A percentile compares a stretch with the other conserved stretches of the same genome.
These are phyloP conservation scores for Leccinum incarnatum DNA, from an alignment of 768 basidiomycete species.

Conservation along the genomic window DNA sequence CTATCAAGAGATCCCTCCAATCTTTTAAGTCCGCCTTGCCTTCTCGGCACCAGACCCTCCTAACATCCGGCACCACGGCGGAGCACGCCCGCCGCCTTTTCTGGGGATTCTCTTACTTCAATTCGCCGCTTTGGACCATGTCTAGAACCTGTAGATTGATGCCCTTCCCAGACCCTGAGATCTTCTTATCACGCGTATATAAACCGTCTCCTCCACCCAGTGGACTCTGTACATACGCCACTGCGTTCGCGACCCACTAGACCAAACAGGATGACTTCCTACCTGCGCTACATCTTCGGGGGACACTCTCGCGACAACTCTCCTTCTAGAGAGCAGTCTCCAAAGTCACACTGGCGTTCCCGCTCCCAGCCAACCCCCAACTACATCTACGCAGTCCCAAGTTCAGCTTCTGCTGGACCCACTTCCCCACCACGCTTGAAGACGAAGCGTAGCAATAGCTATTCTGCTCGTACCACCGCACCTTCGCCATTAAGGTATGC, in stretches of 20 bases:
- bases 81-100: constrained; percentile 24
- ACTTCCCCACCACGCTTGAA: constrained; percentile 36
- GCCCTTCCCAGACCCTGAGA: constrained; percentile 24
- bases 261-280: constrained; percentile 43
- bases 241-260: constrained; percentile 14
- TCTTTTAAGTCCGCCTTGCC: constrained; percentile 8
- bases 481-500: constrained; percentile 44
- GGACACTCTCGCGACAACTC: constrained; percentile 29
- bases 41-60: constrained; percentile 23
- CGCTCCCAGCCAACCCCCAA: constrained; percentile 38
- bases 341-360: constrained; percentile 45
- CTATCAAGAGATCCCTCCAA: constrained; percentile 15
- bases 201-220: constrained; percentile 17
- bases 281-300: constrained; percentile 49
- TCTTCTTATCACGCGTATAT: constrained; percentile 24
- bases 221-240: constrained; percentile 17
- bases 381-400: constrained; percentile 40
- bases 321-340: constrained; percentile 24
- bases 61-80: constrained; percentile 12
- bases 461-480: constrained; percentile 34
- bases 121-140: constrained; percentile 18
- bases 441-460: constrained; percentile 41
- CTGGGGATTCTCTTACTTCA: constrained; percentile 36
- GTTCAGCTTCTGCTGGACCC: constrained; percentile 29
- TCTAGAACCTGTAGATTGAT: constrained; percentile 20